Evolutionary conservation across 495 filamentous ascomycete species (phyloP), one percentile per base, ranked within the genome.

Genomic region (Staphylotrichum longicolle): DNA sequence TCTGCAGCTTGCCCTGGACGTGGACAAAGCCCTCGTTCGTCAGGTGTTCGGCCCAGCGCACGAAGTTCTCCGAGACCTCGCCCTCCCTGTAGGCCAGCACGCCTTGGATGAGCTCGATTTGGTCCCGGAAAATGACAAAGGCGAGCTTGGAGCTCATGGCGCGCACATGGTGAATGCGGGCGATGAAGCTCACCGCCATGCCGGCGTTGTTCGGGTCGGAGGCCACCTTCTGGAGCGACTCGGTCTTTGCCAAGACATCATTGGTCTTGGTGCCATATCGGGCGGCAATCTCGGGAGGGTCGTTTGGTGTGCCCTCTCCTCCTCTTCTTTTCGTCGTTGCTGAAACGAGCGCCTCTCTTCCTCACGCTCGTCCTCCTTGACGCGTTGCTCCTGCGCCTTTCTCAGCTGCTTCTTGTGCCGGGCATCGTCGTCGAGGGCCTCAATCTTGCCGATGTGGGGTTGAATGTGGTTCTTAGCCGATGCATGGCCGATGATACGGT

Each of bases 111-210:
- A 91, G 96, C 66, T 85, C 80, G 42, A 85, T 83, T 64, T 91
- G 85, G 75, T 95, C 89, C 52, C 91, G 82, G 56, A 98, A 83
- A 71, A 96, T 82, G 67, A 98, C 78, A 73, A 98, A 98, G 54
- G 88, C 90, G 58, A 97, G 79, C 68, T 93, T 93, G 51, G 91
- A 85, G 73, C 91, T 93, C 79, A 96, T 83, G 57, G 85, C 84
- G 56, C 93, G 83, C 30, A 91, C 80, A 75, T 92, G 93, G 72
- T 96, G 91, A 20, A 97, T 79, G 50, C 93, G 85, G 27, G 91
- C 93, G 34, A 88, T 85, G 74, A 97, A 91, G 32, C 83, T 83
- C 58, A 96, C 81, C 40, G 85, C 81, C 66, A 88, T 79, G 63
- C 88, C 88, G 51, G 80, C 75, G 57, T 70, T 75, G 57, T 72